Evolutionary conservation across 2,329 filamentous ascomycete genomes (phyloP).

Genomic region (Chalaropsis ovoidea): DNA sequence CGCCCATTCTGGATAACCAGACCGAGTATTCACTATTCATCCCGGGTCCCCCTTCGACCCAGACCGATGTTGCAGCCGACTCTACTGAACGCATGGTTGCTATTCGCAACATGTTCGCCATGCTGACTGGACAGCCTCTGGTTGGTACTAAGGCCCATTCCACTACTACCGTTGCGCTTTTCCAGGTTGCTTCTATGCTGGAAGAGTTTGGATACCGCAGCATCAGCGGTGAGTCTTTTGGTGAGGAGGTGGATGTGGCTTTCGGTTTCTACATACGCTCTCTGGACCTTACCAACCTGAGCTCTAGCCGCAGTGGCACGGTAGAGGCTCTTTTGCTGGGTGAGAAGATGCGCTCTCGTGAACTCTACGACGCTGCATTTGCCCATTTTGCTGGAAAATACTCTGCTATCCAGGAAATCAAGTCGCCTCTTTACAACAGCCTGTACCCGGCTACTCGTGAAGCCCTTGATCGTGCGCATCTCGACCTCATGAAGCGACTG

Average conservation of each 20-base stretch:
- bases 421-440: slow-evolving; percentile 57
- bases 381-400: slow-evolving; percentile 85
- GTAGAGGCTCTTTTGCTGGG: slow-evolving; percentile 82
- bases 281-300: slow-evolving; percentile 65
- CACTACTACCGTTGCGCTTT: slow-evolving; percentile 45
- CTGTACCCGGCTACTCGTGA: slow-evolving; percentile 63
- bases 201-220: slow-evolving; percentile 49
- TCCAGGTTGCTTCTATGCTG: slow-evolving; percentile 45
- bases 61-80: slow-evolving; percentile 28
- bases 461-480: slow-evolving; percentile 68
- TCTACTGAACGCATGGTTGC: slow-evolving; percentile 43
- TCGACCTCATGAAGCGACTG: slow-evolving; percentile 67
- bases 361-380: slow-evolving; percentile 84
- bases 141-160: slow-evolving; percentile 47
- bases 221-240: slow-evolving; percentile 48
- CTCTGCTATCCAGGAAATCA: slow-evolving; percentile 56
- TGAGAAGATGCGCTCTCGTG: slow-evolving; percentile 71
- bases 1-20: slow-evolving; percentile 33
- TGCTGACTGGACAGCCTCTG: slow-evolving; percentile 53
- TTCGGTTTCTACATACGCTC: slow-evolving; percentile 71
- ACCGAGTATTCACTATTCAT: slow-evolving; percentile 46
- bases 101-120: slow-evolving; percentile 56
- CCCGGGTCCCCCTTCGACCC: slow-evolving; percentile 36
- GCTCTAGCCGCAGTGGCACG: slow-evolving; percentile 75
- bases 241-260: slow-evolving; percentile 50